These are phyloP conservation scores for Eucalyptus pumila DNA, from an alignment of 345 rosid genomes.

Conservation along the genomic window DNA sequence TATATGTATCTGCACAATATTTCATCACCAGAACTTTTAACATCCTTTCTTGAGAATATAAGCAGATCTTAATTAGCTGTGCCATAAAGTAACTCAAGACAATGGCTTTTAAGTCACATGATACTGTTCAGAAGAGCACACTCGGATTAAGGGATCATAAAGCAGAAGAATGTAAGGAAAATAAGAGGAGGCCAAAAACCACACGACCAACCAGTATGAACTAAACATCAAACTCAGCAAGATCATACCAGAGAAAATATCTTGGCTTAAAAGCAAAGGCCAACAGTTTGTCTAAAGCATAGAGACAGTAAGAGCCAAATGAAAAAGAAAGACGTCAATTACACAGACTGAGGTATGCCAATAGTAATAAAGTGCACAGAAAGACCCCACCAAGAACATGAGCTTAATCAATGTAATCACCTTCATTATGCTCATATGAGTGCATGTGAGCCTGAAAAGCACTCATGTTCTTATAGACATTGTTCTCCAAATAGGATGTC, in stretches of 20 bases:
- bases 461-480: conserved; percentile 23
- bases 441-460: conserved; percentile 48
- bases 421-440: conserved; percentile 48
- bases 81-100: neutral
- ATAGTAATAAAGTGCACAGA: neutral
- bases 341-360: neutral
- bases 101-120: neutral
- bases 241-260: neutral
- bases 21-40: neutral
- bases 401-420: conserved; percentile 11
- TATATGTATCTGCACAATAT: neutral
- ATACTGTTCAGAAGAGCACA: neutral
- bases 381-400: neutral
- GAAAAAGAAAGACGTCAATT: neutral
- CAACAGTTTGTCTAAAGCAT: neutral
- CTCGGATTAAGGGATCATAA: neutral
- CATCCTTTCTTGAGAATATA: neutral
- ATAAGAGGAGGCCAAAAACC: neutral
- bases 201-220: neutral
- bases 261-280: neutral
- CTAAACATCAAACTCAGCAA: neutral
- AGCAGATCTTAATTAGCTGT: neutral
- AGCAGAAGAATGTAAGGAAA: neutral
- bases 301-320: neutral
- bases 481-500: conserved; percentile 41